Evolutionary conservation across 192 early-diverging fungal species (phyloP).

Genomic region (Linnemannia zychae): DNA sequence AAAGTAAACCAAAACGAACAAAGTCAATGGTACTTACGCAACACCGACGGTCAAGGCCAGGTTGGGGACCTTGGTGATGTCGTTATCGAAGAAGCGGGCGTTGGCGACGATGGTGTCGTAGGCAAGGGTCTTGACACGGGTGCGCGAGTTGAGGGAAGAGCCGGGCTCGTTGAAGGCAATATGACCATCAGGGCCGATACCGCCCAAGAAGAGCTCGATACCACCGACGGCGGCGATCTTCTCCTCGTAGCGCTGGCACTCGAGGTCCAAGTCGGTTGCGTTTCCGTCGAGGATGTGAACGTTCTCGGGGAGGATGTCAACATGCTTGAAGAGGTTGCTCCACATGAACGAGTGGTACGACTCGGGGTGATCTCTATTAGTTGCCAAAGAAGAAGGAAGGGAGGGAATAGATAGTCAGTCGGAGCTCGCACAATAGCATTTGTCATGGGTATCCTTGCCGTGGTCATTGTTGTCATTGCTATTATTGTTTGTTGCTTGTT

Average conservation of each 20-base stretch:
- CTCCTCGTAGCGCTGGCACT: conserved; percentile 85
- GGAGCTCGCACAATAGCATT: conserved; percentile 5
- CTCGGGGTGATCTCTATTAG: conserved; percentile 83
- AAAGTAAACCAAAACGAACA: conserved; percentile 6
- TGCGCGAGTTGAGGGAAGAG: conserved; percentile 83
- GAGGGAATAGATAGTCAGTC: not conserved
- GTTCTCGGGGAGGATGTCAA: conserved; percentile 85
- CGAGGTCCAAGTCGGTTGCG: conserved; percentile 82
- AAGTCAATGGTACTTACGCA: conserved; percentile 61
- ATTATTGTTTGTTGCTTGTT: not conserved
- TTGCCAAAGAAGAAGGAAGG: not conserved
- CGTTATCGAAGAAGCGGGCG: conserved; percentile 87
- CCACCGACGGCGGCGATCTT: conserved; percentile 85
- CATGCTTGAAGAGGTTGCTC: conserved; percentile 90
- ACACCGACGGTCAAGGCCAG: conserved; percentile 91
- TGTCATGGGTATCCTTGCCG: not conserved
- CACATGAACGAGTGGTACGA: conserved; percentile 95
- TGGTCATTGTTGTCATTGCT: not conserved
- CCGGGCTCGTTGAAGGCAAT: conserved; percentile 95
- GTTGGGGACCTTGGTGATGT: conserved; percentile 88
- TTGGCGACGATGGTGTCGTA: conserved; percentile 93
- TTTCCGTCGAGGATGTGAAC: conserved; percentile 92
- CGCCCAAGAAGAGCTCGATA: conserved; percentile 90
- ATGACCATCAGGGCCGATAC: conserved; percentile 93
- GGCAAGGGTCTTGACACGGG: conserved; percentile 88